Conservation (phyloP, 2,329 filamentous ascomycete species). For the Ophiostoma ulmi region DNA sequence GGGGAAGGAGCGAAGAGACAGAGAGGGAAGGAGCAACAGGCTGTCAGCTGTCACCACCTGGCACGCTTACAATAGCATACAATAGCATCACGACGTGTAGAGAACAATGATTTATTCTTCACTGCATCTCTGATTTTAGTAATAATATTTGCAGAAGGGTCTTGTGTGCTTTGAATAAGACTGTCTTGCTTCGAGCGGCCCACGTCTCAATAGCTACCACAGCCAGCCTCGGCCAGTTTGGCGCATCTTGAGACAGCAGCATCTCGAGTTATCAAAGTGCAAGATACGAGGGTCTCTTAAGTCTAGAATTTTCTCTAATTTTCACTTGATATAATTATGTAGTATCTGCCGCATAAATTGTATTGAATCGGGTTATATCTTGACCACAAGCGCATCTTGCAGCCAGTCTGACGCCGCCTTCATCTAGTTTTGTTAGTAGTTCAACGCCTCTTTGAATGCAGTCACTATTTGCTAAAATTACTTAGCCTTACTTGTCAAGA, state of each 20-base stretch:
- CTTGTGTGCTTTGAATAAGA: not conserved
- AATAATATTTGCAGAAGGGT: too few relatives aligned
- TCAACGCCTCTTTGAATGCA: not conserved
- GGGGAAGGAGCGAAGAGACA: not conserved
- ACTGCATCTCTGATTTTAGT: too few relatives aligned
- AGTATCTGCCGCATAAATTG: not conserved
- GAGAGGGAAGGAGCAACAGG: not conserved
- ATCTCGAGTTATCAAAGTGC: not conserved
- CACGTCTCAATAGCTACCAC: not conserved
- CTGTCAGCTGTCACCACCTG: conserved; percentile 9
- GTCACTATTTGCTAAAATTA: not conserved
- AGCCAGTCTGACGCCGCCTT: too few relatives aligned
- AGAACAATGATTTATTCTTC: not conserved
- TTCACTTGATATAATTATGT: not conserved
- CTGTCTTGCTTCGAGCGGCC: not conserved
- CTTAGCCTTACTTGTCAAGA: not conserved
- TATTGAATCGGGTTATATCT: not conserved
- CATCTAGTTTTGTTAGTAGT: not conserved
- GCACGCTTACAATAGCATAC: not conserved
- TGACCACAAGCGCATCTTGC: too few relatives aligned
- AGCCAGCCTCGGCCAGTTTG: not conserved
- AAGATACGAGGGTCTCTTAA: too few relatives aligned
- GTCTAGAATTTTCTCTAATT: not conserved
- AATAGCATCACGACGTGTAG: not conserved
- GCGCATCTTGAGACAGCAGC: not conserved